Evolutionary conservation across 495 filamentous ascomycete genomes (phyloP).

Genomic region (Sporormia fimetaria): DNA sequence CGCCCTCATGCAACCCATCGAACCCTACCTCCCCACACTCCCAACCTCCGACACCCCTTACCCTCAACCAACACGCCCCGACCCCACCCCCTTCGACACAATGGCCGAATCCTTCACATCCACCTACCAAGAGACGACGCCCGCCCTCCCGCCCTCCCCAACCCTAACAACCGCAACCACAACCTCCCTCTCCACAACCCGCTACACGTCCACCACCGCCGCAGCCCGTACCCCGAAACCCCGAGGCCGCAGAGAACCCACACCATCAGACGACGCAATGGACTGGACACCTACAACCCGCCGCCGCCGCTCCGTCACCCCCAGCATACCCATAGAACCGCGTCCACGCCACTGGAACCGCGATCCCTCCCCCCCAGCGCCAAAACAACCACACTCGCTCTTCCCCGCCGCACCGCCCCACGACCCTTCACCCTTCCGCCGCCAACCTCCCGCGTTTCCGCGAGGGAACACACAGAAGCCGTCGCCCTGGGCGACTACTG

Average conservation of each 20-base stretch:
- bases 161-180: no score
- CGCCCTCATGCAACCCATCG: slow-evolving; percentile 21
- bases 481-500: no score
- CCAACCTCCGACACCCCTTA: background rate
- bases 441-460: slow-evolving; percentile 7
- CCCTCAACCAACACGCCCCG: slow-evolving; percentile 2
- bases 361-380: background rate
- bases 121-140: background rate
- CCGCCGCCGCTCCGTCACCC: background rate
- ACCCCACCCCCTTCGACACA: slow-evolving; percentile 13
- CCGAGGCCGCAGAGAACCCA: slow-evolving; percentile 1
- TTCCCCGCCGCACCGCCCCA: background rate
- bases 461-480: no score
- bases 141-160: slow-evolving; percentile 13
- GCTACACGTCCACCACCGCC: slow-evolving; percentile 1
- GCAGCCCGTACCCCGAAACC: background rate
- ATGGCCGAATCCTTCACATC: slow-evolving; percentile 17
- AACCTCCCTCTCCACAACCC: slow-evolving; percentile 12
- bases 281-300: slow-evolving; percentile 63
- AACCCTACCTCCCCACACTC: slow-evolving; percentile 26
- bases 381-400: slow-evolving; percentile 6
- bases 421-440: slow-evolving; percentile 14
- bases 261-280: slow-evolving; percentile 45
- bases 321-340: background rate
- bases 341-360: background rate